A percentile compares a stretch with the other conserved stretches of the same genome.
Conservation (phyloP, 1,284 basidiomycete species). For the Trichosporon ovoides region DNA sequence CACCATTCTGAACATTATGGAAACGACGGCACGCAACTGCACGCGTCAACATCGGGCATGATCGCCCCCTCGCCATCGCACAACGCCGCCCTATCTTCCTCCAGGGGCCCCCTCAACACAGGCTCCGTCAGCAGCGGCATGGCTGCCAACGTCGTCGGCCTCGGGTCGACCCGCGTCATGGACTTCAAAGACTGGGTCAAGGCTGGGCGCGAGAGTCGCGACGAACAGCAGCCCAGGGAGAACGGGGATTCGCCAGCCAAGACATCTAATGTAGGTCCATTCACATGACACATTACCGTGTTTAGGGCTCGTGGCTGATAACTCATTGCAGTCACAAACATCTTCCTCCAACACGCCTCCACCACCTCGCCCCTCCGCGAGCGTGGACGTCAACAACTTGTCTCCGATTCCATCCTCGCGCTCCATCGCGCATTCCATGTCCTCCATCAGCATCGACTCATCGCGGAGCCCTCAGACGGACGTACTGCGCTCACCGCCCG, state of each 20-base stretch:
- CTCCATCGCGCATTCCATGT: conserved; percentile 14
- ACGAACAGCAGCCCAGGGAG: neutral
- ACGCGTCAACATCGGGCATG: neutral
- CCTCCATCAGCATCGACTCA: conserved; percentile 22
- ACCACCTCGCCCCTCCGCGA: conserved; percentile 1
- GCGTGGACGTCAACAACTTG: conserved; percentile 3
- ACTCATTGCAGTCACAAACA: neutral
- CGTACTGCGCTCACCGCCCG: neutral
- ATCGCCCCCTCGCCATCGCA: conserved; percentile 3
- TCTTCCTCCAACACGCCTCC: neutral
- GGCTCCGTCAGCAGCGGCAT: conserved; percentile 4
- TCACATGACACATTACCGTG: neutral
- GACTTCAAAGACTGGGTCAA: conserved; percentile 26
- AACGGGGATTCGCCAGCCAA: neutral
- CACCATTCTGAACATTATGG: neutral
- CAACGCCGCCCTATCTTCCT: neutral
- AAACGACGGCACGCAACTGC: neutral
- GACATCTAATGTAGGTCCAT: neutral
- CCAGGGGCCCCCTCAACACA: conserved; percentile 1
- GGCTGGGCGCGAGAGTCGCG: conserved; percentile 16
- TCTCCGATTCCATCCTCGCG: conserved; percentile 10
- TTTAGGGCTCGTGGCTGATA: neutral
- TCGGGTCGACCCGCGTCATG: conserved; percentile 19
- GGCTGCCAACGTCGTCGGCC: conserved; percentile 10
- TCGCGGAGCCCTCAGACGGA: conserved; percentile 15